Conservation (phyloP, 441 rosid genomes). For the Gossypium lobatum region DNA sequence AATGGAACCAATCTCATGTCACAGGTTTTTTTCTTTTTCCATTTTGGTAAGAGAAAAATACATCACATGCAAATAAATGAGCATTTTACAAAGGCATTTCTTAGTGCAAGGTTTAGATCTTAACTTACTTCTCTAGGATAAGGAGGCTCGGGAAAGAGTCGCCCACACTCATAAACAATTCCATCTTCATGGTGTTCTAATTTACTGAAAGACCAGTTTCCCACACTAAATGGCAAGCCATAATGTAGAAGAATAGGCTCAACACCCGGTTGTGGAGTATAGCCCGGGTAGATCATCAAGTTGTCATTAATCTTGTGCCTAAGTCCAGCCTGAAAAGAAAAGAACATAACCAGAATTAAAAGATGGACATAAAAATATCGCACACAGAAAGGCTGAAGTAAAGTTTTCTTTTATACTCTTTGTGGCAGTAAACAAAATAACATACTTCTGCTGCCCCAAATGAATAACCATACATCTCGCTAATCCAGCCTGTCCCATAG, state of each 20-base stretch:
- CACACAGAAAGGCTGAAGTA: neutral
- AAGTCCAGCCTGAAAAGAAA: constrained; percentile 70
- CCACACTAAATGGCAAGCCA: constrained; percentile 78
- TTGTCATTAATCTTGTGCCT: constrained; percentile 81
- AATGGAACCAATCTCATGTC: neutral
- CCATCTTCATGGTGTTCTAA: constrained; percentile 84
- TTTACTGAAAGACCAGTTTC: constrained; percentile 97
- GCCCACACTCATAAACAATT: constrained; percentile 79
- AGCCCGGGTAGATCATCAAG: constrained; percentile 96
- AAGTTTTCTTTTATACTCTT: neutral
- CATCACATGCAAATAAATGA: neutral
- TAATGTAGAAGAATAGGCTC: constrained; percentile 94
- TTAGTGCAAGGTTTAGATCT: neutral
- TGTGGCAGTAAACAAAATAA: constrained; percentile 12
- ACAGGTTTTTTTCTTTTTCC: neutral
- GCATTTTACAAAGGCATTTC: neutral
- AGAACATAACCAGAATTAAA: constrained; percentile 11
- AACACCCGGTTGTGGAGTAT: constrained; percentile 69
- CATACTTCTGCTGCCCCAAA: constrained; percentile 97
- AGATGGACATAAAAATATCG: neutral
- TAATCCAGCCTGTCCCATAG: constrained; percentile 93
- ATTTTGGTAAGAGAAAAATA: neutral
- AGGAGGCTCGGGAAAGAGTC: constrained; percentile 97
- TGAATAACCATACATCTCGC: constrained; percentile 99
- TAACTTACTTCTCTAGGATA: constrained; percentile 82